Evolutionary conservation across 345 rosid genomes (phyloP).

Genomic region (Arabis alpina): DNA sequence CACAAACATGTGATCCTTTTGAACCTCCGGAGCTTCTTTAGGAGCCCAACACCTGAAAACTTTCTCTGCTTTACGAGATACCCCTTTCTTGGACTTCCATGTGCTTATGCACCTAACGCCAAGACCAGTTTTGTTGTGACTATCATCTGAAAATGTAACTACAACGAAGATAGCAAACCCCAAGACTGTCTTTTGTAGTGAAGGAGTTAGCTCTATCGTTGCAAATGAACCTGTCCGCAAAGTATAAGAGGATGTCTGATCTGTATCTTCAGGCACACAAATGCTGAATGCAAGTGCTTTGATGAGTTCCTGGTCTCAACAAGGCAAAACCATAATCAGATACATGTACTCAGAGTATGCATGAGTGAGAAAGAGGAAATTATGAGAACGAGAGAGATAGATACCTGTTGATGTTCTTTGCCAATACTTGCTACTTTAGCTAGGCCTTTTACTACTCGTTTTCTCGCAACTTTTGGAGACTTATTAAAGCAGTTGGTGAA

Average conservation of each 20-base stretch:
- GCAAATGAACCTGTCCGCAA: constrained; percentile 23
- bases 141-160: constrained; percentile 11
- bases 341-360: neutral
- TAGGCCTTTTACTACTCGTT: neutral
- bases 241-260: constrained; percentile 7
- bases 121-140: constrained; percentile 13
- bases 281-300: constrained; percentile 25
- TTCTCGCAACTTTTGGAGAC: constrained; percentile 1
- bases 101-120: constrained; percentile 20
- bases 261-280: neutral
- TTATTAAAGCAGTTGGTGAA: constrained; percentile 36
- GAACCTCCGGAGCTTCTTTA: constrained; percentile 24
- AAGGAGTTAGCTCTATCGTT: constrained; percentile 20
- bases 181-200: constrained; percentile 1
- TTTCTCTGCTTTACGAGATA: neutral
- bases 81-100: constrained; percentile 4
- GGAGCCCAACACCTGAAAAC: constrained; percentile 18
- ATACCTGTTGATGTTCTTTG: constrained; percentile 16
- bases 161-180: constrained; percentile 22
- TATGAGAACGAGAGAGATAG: neutral
- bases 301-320: constrained; percentile 15
- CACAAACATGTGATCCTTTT: constrained; percentile 23
- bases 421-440: constrained; percentile 10
- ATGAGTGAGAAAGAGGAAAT: neutral
- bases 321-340: neutral